Percentiles rank a stretch among this genome's conserved stretches.
These are phyloP conservation scores for Coemansia sp. DNA, from an alignment of 192 early-diverging fungal species.

Conservation along the genomic window DNA sequence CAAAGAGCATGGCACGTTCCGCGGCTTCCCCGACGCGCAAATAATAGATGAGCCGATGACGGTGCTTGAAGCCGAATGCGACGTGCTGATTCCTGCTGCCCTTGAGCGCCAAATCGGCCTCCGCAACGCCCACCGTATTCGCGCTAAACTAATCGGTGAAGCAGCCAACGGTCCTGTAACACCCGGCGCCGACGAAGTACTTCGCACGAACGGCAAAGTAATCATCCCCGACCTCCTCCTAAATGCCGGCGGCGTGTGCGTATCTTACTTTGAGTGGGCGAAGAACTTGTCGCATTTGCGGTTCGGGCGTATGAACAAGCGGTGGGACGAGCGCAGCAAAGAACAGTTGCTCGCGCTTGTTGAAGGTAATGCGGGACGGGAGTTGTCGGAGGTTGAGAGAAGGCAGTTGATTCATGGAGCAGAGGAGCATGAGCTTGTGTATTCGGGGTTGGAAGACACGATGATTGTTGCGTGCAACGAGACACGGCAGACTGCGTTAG, in stretches of 20 bases:
- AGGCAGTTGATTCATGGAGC: constrained; percentile 75
- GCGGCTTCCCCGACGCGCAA: constrained; percentile 60
- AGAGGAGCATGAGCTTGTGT: constrained; percentile 80
- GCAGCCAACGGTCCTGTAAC: constrained; percentile 82
- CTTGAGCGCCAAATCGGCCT: constrained; percentile 77
- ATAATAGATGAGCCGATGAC: constrained; percentile 56
- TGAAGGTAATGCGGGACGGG: constrained; percentile 73
- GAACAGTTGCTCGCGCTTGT: constrained; percentile 65
- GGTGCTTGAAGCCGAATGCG: constrained; percentile 74
- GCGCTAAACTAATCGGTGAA: constrained; percentile 79
- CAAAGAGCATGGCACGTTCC: constrained; percentile 63
- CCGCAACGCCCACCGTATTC: constrained; percentile 67
- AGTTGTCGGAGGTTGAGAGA: constrained; percentile 68
- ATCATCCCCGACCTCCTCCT: constrained; percentile 74
- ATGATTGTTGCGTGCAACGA: constrained; percentile 77
- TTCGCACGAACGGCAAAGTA: constrained; percentile 58
- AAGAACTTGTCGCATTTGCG: constrained; percentile 83
- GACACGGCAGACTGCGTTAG: constrained; percentile 66
- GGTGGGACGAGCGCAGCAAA: constrained; percentile 78
- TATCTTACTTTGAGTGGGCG: constrained; percentile 81
- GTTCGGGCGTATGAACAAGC: constrained; percentile 82
- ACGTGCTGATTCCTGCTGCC: constrained; percentile 78
- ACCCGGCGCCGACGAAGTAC: constrained; percentile 65
- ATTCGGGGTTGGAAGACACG: constrained; percentile 84
- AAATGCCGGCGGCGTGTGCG: constrained; percentile 82